Evolutionary conservation across 306 rosid species (phyloP), one percentile per base, ranked within the genome.

Genomic region (Hippophae rhamnoides): DNA sequence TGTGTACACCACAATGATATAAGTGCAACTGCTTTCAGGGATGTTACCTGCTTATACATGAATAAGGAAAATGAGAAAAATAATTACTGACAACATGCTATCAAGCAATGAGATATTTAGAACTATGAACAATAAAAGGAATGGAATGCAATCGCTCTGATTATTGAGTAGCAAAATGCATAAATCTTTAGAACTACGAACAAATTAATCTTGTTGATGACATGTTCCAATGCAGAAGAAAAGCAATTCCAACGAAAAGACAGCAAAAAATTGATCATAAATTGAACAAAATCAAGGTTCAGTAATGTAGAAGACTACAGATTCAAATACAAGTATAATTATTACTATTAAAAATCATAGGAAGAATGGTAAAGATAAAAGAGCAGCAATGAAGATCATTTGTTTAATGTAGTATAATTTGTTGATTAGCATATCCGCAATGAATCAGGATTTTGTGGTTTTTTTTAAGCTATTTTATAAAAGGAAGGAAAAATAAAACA

Each of bases 1-100:
- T 74, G 81, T 61, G 73, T 68, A 74, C 90, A 79, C 79, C 85
- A 85, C 26, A 69, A 77, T 47, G 81, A 78, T 66, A 85, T 62
- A 60, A 60, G 69, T 54, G 98, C 84, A 73, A 85, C 68, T 67
- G 84, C 84, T 84, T 87, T 87, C 74, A 85, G 43, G 40, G 96
- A 78, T 65, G 73, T 78, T 47, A 78, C 74, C 97, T 90, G 82
- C 64, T 62, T 48, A 52, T 54, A 63, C 41, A 68, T 57, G 73
- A 62, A 78, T 40, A 50, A 38, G 44, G 31, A 73, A 56, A 58
- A 68, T 67, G 66, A 63, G 48, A 65, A 63, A 65, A 25, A 59
- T 48, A 12, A 64, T 56, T 31, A 60, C 11, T 45, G 68, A 65
- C 38, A 41, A 67, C 53, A 56, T 58, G 7, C 52, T 12, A 42